Conservation (phyloP, 805 yeast species). For the Metschnikowia kunwiensis region DNA sequence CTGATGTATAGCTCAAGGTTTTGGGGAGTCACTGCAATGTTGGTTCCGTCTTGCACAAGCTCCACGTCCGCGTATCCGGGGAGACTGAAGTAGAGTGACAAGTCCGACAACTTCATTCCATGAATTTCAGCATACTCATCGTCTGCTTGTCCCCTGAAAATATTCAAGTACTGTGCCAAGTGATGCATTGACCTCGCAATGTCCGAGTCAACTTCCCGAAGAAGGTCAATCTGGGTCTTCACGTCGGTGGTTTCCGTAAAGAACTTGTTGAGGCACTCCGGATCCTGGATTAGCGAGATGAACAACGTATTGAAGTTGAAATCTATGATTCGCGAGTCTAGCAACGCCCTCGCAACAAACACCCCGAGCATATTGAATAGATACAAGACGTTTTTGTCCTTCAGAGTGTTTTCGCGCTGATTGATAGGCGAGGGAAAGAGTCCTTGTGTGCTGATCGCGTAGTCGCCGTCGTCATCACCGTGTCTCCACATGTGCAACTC, state of each 20-base stretch:
- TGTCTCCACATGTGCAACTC: slow-evolving; percentile 68
- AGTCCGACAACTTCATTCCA: slow-evolving; percentile 46
- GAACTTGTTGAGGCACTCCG: slow-evolving; percentile 1
- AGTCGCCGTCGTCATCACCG: slow-evolving; percentile 30
- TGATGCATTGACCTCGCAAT: slow-evolving; percentile 57
- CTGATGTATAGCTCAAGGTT: slow-evolving; percentile 61
- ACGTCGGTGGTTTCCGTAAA: slow-evolving; percentile 1
- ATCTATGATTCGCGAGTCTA: slow-evolving; percentile 87
- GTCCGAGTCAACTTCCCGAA: slow-evolving; percentile 53
- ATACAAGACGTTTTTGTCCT: slow-evolving; percentile 39
- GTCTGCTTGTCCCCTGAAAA: slow-evolving; percentile 13
- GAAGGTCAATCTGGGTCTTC: slow-evolving; percentile 12
- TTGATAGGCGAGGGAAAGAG: slow-evolving; percentile 72
- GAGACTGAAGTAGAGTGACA: slow-evolving; percentile 62
- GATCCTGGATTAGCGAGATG: slow-evolving; percentile 53
- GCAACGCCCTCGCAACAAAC: slow-evolving; percentile 79
- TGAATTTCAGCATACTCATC: slow-evolving; percentile 24
- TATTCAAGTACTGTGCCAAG: slow-evolving; percentile 42
- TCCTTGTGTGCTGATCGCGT: slow-evolving; percentile 47
- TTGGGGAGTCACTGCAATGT: slow-evolving; percentile 43
- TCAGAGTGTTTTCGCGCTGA: slow-evolving; percentile 28
- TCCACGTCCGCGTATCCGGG: slow-evolving; percentile 73
- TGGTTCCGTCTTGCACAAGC: slow-evolving; percentile 54
- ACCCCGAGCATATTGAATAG: slow-evolving; percentile 71
- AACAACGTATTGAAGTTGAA: slow-evolving; percentile 71